Base-by-base conservation (phyloP, 1,139 yeast species). In the Blastobotrys serpentis region DNA sequence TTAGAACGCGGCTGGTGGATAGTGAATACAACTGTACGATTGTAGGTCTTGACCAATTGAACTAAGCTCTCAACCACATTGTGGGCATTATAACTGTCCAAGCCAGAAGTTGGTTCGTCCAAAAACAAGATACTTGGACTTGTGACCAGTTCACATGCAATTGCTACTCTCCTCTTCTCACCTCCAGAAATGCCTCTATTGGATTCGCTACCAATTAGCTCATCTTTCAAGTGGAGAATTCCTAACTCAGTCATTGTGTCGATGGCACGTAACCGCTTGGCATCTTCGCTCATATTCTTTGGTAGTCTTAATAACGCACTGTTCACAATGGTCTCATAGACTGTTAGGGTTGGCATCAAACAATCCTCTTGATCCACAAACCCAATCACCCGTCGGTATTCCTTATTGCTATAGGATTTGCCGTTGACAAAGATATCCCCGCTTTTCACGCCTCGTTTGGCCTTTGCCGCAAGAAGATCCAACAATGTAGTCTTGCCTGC, bases 1-100 rank as follows among this genome's bases (percentile, higher is more conserved):
- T 92, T 92, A 53, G 96, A 87, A 63, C 98, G 78, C n/a, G 98
- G 98, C 64, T 92, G 98, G 69, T 92, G 98, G 56, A 92, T 92
- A 0, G 98, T 88, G 63, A 92, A 84, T 1, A 92, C 81, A 43
- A 92, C 83, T 0, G 98, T 90, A 63, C 98, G 79, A 52, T 84
- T 82, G 65, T 83, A 86, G 57, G 83, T 85, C 51, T 83, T 75
- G 0, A 97, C 88, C 52, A 92, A 75, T 52, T 86, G 79, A 2
- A 86, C 92, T 48, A 92, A 74, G 54, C 89, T 79, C 52, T 90
- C 97, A 46, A 92, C 74, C 10, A 92, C 98, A 59, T 90, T 89
- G 63, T 81, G 82, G 0, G 98, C 98, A 69, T 89, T 92, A 67
- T 81, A 92, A 6, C 97, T 83, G 66, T 92, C 98, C 54, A 92